A percentile compares a stretch with the other conserved stretches of the same genome.
Evolutionary conservation across 345 rosid genomes (phyloP).

Genomic region (Citrus medica): DNA sequence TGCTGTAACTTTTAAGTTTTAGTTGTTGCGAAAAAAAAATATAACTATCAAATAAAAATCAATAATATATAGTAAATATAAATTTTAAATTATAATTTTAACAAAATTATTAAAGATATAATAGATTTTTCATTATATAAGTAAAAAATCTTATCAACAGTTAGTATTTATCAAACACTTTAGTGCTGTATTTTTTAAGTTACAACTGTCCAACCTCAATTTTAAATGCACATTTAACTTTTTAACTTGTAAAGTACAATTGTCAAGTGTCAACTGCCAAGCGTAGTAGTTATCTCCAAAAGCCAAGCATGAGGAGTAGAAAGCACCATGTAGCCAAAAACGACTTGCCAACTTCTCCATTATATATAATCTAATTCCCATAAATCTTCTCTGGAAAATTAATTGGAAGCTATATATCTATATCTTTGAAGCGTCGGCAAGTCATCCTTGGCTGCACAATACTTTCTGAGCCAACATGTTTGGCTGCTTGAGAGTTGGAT

Average conservation of each 20-base stretch:
- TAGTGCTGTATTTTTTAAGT: fast-evolving
- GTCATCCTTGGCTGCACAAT: conserved; percentile 63
- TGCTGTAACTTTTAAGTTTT: no score
- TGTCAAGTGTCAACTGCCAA: no score
- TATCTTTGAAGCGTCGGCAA: conserved; percentile 34
- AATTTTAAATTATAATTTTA: no score
- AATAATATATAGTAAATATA: no score
- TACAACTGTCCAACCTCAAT: no score
- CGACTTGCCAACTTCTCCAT: conserved; percentile 34
- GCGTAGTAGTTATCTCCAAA: conserved; percentile 15
- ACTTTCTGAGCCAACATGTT: conserved; percentile 27
- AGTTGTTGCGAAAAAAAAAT: no score
- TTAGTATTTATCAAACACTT: no score
- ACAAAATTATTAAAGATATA: no score
- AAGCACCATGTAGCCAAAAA: conserved; percentile 46
- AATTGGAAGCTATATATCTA: neutral
- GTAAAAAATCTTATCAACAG: fast-evolving
- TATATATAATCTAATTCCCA: neutral
- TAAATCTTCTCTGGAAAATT: neutral
- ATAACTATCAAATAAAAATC: fast-evolving
- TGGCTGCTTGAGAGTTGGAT: conserved; percentile 19
- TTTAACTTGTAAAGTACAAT: no score
- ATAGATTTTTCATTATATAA: no score
- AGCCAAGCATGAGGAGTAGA: conserved; percentile 37
- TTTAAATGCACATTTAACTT: fast-evolving